These are phyloP conservation scores for Taiwanofungus camphoratus DNA, from an alignment of 1,284 basidiomycete genomes.

Conservation along the genomic window DNA sequence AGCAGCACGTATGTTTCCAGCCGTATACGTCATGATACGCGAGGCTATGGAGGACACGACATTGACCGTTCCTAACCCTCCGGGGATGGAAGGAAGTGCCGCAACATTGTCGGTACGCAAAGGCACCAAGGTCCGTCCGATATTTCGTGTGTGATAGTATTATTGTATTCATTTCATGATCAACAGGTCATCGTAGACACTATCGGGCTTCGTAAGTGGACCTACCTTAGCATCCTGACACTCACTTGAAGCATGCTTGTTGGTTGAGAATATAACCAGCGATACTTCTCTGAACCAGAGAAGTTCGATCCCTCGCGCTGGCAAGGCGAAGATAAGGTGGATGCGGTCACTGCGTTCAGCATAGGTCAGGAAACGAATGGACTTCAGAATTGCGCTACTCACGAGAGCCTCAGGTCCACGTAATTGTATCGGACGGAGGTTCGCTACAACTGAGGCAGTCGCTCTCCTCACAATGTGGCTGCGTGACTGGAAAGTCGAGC, in stretches of 20 bases:
- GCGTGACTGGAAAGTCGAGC: slow-evolving; percentile 45
- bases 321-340: slow-evolving; percentile 25
- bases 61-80: slow-evolving; percentile 10
- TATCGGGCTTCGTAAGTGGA: slow-evolving; percentile 43
- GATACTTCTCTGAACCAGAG: slow-evolving; percentile 35
- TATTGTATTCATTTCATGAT: not conserved
- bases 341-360: slow-evolving; percentile 41
- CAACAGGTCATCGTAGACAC: slow-evolving; percentile 41
- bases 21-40: slow-evolving; percentile 25
- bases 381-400: not conserved
- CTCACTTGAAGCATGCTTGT: not conserved
- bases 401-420: slow-evolving; percentile 34
- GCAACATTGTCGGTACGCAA: slow-evolving; percentile 15
- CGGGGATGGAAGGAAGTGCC: slow-evolving; percentile 18
- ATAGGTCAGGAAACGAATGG: slow-evolving; percentile 29
- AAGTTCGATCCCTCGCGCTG: slow-evolving; percentile 35
- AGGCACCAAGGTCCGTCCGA: slow-evolving; percentile 3
- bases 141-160: not conserved
- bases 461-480: slow-evolving; percentile 44
- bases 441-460: slow-evolving; percentile 46
- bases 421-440: slow-evolving; percentile 50
- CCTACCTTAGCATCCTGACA: not conserved
- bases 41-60: slow-evolving; percentile 26
- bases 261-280: slow-evolving; percentile 31
- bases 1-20: slow-evolving; percentile 37